Conservation (phyloP, 768 basidiomycete species). For the Kwoniella sp. region DNA sequence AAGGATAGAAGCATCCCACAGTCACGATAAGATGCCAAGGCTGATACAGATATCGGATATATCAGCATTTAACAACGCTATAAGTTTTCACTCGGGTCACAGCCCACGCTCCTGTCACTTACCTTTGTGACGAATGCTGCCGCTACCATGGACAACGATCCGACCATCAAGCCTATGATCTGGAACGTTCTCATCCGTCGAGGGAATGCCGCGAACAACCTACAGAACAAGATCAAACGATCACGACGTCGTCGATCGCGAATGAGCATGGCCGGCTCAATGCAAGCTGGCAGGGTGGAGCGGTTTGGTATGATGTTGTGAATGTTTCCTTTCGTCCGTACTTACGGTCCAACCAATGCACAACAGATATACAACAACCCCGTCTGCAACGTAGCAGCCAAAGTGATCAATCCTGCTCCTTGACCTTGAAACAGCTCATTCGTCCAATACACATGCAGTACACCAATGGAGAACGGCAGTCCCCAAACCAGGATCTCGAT, state of each 20-base stretch:
- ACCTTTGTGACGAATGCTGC: conserved; percentile 45
- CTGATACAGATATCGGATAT: conserved; percentile 23
- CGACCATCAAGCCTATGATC: conserved; percentile 32
- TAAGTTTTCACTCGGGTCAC: not conserved
- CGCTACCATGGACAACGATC: conserved; percentile 27
- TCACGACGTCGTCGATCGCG: too few species aligned
- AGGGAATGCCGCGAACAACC: conserved; percentile 37
- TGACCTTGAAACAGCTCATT: conserved; percentile 35
- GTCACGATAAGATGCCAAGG: conserved; percentile 52
- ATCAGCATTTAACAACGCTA: not conserved
- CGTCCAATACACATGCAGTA: conserved; percentile 50
- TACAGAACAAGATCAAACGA: conserved; percentile 3
- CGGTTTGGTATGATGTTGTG: too few species aligned
- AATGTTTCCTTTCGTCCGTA: not conserved
- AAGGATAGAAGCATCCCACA: conserved; percentile 44
- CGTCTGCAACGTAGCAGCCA: conserved; percentile 49
- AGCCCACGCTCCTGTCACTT: conserved; percentile 1
- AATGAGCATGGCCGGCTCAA: not conserved
- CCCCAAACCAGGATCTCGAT: conserved; percentile 50
- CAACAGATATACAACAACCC: conserved; percentile 44
- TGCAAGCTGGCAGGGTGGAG: not conserved
- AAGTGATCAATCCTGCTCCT: conserved; percentile 35
- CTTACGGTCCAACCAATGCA: conserved; percentile 46
- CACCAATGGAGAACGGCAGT: conserved; percentile 49
- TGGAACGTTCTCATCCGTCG: conserved; percentile 26